Percentiles rank a stretch among this genome's conserved stretches.
Conservation (phyloP, 352 stramenopile species). For the Phytophthora rubi region DNA sequence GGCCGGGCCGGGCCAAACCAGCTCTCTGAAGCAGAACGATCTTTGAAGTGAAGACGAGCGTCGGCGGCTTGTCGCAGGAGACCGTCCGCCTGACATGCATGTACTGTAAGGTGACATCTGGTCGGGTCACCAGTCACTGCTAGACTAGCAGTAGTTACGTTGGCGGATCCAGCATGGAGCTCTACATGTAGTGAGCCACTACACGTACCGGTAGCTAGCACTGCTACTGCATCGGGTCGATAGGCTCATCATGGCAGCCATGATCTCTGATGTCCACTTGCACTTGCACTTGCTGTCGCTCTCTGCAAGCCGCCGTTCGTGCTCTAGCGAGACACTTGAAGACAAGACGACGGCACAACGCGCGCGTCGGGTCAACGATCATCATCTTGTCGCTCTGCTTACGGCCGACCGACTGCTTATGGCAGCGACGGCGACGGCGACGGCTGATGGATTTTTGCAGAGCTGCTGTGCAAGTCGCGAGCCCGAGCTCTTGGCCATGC, state of each 20-base stretch:
- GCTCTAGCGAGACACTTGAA: conserved; percentile 29
- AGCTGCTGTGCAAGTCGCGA: conserved; percentile 33
- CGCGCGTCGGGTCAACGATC: conserved; percentile 21
- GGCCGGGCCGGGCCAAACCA: conserved; percentile 17
- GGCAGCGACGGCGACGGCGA: neutral
- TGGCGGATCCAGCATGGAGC: too few species aligned
- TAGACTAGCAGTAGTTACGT: too few species aligned
- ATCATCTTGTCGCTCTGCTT: conserved; percentile 20
- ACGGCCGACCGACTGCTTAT: conserved; percentile 6
- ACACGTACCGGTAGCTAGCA: neutral
- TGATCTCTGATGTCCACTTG: conserved; percentile 3
- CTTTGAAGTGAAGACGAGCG: conserved; percentile 31
- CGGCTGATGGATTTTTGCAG: conserved; percentile 37
- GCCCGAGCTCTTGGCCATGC: conserved; percentile 15
- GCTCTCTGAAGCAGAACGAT: conserved; percentile 41
- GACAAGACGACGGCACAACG: conserved; percentile 17
- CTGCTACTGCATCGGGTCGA: neutral
- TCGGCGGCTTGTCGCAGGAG: conserved; percentile 34
- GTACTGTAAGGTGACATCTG: conserved; percentile 13
- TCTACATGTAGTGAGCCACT: too few species aligned
- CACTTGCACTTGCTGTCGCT: conserved; percentile 31
- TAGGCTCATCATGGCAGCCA: neutral
- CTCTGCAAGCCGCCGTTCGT: conserved; percentile 21
- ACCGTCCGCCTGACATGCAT: conserved; percentile 16
- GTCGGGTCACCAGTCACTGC: neutral